These are phyloP conservation scores for Trichoderma erinaceum DNA, from an alignment of 495 filamentous ascomycete species.

Conservation along the genomic window DNA sequence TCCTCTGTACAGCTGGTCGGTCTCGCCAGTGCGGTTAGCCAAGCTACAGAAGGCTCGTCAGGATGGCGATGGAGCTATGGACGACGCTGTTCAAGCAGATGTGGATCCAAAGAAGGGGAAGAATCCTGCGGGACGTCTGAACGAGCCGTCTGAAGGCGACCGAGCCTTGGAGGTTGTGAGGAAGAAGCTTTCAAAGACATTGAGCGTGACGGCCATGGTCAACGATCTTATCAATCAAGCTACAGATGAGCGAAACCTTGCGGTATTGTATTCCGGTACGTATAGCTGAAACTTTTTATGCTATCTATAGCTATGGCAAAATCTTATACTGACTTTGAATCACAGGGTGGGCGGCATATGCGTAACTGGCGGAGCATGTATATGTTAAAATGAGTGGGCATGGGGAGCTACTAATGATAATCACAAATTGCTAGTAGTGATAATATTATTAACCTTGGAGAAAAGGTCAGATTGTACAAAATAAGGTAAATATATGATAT, in stretches of 20 bases:
- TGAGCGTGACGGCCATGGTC: conserved; percentile 91
- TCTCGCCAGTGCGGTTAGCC: conserved; percentile 78
- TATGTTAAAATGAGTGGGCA: not conserved
- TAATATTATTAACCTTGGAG: not conserved
- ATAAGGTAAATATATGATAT: not conserved
- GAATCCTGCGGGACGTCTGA: conserved; percentile 39
- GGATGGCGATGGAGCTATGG: conserved; percentile 24
- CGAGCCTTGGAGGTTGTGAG: conserved; percentile 84
- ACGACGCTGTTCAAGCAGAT: conserved; percentile 19
- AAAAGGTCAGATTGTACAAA: not conserved
- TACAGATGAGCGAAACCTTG: conserved; percentile 86
- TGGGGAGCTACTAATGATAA: not conserved
- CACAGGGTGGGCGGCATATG: conserved; percentile 58
- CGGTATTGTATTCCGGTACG: conserved; percentile 83
- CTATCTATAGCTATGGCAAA: not conserved
- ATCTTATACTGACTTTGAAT: not conserved
- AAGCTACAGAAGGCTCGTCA: conserved; percentile 49
- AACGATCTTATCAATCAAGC: conserved; percentile 96
- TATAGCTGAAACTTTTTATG: conserved; percentile 13
- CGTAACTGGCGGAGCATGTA: conserved; percentile 25
- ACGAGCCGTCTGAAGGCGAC: conserved; percentile 87
- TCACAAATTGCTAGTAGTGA: too few relatives aligned
- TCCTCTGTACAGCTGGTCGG: conserved; percentile 90
- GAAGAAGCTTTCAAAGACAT: conserved; percentile 87
- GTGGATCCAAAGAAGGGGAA: conserved; percentile 33